Percentiles rank a stretch among this genome's conserved stretches.
Evolutionary conservation across 129 eudicot species (phyloP).

Genomic region (Saposhnikovia divaricata): DNA sequence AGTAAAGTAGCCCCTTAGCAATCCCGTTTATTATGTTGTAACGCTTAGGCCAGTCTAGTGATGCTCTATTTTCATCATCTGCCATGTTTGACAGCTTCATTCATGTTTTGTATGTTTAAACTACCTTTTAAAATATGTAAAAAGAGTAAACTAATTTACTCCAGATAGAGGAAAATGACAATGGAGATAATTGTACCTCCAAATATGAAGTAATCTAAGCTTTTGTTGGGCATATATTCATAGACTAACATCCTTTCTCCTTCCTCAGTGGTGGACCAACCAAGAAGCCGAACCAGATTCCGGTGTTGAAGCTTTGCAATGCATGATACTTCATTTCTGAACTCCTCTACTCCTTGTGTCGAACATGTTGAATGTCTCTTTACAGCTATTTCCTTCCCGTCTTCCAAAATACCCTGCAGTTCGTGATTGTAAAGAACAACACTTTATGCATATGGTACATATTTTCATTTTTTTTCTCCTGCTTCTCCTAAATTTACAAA

Average conservation of each 20-base stretch:
- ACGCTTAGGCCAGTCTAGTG: slow-evolving; percentile 4
- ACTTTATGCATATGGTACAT: neutral
- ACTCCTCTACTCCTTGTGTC: neutral
- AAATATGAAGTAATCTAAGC: neutral
- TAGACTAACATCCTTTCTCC: neutral
- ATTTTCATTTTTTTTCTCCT: neutral
- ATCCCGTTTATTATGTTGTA: slow-evolving; percentile 1
- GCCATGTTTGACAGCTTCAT: neutral
- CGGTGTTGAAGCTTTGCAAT: slow-evolving; percentile 11
- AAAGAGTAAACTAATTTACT: neutral
- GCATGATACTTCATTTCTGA: slow-evolving; percentile 5
- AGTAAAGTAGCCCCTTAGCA: neutral
- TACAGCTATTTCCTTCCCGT: neutral
- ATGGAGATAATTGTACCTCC: neutral
- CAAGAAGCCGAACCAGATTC: slow-evolving; percentile 3
- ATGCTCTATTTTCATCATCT: neutral
- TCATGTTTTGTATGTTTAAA: neutral
- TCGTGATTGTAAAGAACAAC: neutral
- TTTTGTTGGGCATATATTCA: slow-evolving; percentile 3
- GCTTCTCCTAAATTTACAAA: neutral
- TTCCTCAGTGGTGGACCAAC: slow-evolving; percentile 7
- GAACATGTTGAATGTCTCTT: slow-evolving; percentile 1
- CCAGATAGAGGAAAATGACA: neutral
- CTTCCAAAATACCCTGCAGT: neutral
- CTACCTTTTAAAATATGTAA: neutral